A percentile compares a stretch with the other conserved stretches of the same genome.
Evolutionary conservation across 2,329 filamentous ascomycete species (phyloP).

Genomic region (Nectriaceae sp.): DNA sequence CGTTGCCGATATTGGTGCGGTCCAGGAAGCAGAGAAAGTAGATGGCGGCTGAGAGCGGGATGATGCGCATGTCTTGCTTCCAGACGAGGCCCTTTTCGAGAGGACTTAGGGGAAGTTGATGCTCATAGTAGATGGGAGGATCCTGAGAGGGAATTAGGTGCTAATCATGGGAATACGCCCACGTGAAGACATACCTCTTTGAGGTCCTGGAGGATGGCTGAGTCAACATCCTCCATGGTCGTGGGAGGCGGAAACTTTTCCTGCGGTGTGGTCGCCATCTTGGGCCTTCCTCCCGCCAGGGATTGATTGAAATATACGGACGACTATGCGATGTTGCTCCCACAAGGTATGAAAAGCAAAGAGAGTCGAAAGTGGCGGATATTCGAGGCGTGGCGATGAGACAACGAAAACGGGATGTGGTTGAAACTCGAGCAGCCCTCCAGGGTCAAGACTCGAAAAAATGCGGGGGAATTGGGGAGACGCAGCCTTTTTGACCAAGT

Average conservation of each 20-base stretch:
- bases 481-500: constrained; percentile 18
- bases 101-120: constrained; percentile 25
- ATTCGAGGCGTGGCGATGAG: no score
- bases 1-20: constrained; percentile 69
- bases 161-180: constrained; percentile 14
- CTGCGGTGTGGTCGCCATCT: neutral
- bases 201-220: constrained; percentile 27
- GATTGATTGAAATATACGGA: no score
- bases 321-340: no score
- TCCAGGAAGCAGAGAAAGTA: constrained; percentile 71
- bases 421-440: no score
- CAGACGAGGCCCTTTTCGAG: constrained; percentile 46
- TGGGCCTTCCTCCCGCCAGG: constrained; percentile 5
- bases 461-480: constrained; percentile 24
- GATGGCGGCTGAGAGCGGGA: constrained; percentile 63
- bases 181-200: constrained; percentile 4
- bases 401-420: no score
- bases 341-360: no score
- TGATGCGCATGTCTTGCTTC: constrained; percentile 64
- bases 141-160: constrained; percentile 11
- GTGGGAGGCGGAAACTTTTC: neutral
- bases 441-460: constrained; percentile 12
- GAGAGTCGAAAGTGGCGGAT: no score
- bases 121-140: constrained; percentile 19
- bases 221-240: constrained; percentile 22